Evolutionary conservation across 2,329 filamentous ascomycete species (phyloP).

Genomic region (Alternaria panax): DNA sequence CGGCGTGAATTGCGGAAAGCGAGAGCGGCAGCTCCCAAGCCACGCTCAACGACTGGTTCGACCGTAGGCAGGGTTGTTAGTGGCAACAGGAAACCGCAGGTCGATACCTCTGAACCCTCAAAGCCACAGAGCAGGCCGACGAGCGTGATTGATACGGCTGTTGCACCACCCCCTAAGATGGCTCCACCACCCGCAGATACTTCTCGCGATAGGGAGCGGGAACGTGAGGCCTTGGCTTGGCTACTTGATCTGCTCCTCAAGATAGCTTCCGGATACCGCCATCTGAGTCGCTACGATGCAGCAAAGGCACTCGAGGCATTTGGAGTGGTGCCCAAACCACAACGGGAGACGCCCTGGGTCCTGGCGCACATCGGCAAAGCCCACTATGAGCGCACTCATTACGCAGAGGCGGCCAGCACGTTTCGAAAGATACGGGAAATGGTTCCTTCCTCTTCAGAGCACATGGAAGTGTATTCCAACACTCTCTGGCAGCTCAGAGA

Average conservation of each 20-base stretch:
- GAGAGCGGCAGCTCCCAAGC: conserved; percentile 75
- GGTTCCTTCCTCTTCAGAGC: conserved; percentile 82
- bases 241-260: conserved; percentile 83
- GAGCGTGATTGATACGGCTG: conserved; percentile 40
- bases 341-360: conserved; percentile 93
- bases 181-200: conserved; percentile 62
- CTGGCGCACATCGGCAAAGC: conserved; percentile 89
- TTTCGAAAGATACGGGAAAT: conserved; percentile 81
- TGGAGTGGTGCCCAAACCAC: conserved; percentile 71
- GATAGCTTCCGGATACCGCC: conserved; percentile 80
- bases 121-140: conserved; percentile 62
- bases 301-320: conserved; percentile 78
- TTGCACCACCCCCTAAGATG: conserved; percentile 40
- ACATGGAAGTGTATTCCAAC: conserved; percentile 98
- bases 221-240: conserved; percentile 78
- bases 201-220: conserved; percentile 75
- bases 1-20: conserved; percentile 83
- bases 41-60: conserved; percentile 66
- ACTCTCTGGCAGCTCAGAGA: conserved; percentile 98
- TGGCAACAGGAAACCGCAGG: conserved; percentile 79
- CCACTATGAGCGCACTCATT: conserved; percentile 88
- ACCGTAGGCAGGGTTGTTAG: conserved; percentile 87
- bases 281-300: conserved; percentile 80
- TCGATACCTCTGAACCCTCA: conserved; percentile 74
- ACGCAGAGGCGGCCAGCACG: conserved; percentile 84